These are phyloP conservation scores for Populus pruinosa DNA, from an alignment of 345 rosid species.

Conservation along the genomic window DNA sequence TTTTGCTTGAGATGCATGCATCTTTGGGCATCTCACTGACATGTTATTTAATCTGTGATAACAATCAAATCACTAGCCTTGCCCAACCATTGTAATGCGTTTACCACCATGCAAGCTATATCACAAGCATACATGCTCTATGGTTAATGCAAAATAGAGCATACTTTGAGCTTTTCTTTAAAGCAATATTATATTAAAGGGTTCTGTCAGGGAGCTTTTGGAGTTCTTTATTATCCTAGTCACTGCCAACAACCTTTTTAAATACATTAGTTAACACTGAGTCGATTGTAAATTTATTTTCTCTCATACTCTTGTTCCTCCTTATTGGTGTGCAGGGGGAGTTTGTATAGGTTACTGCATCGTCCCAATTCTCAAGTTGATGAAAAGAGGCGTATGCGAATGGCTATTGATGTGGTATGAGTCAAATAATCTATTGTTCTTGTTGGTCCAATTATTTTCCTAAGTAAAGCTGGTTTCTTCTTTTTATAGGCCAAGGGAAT, in stretches of 20 bases:
- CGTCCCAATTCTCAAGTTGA: constrained; percentile 73
- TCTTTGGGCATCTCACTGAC: neutral
- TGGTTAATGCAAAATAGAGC: neutral
- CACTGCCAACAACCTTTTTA: neutral
- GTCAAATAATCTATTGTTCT: constrained; percentile 11
- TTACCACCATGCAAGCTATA: neutral
- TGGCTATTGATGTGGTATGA: constrained; percentile 97
- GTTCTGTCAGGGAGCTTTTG: neutral
- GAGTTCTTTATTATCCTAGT: constrained; percentile 5
- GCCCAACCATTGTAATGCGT: neutral
- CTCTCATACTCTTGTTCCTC: neutral
- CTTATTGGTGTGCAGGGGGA: constrained; percentile 60
- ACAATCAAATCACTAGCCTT: neutral
- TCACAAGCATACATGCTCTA: neutral
- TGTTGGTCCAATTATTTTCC: neutral
- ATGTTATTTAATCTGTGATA: neutral
- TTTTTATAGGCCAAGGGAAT: constrained; percentile 83
- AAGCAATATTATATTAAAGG: neutral
- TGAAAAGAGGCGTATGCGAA: constrained; percentile 82
- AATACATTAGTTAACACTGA: neutral
- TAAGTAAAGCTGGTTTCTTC: constrained; percentile 6
- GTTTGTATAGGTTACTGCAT: constrained; percentile 84
- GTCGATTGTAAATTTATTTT: neutral
- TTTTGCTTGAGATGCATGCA: neutral
- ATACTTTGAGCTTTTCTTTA: neutral